Evolutionary conservation across 768 basidiomycete species (phyloP), one percentile per base, ranked within the genome.

Genomic region (Xerocomus brunneocitrinus): DNA sequence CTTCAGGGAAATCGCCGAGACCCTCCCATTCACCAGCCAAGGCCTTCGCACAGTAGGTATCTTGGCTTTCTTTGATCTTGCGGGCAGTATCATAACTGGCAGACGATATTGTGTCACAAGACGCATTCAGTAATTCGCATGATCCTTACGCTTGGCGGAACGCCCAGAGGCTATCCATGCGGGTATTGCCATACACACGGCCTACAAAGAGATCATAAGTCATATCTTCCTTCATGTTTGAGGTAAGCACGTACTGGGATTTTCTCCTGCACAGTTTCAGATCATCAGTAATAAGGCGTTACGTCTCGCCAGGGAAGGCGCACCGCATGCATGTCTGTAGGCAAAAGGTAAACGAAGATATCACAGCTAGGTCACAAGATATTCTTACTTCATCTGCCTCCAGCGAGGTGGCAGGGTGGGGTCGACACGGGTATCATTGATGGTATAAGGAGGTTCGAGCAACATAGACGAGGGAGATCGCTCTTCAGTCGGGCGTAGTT

Each of bases 401-500:
- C 89, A 92, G 39, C 81, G 79, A 24, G 78, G 71, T 32, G 82
- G 74, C 14, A 70, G 54, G 14, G 72, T 62, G 47, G 66, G 58
- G 49, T 77, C 73, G 1, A 66, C 61, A 8, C 65, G 59, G 30
- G 72, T 82, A 50, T 73, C 73, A 48, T 80, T 73, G 58, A 94
- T 73, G 13, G 73, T 74, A 63, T 81, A 80, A 1, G 91, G 91
- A 38, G 91, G 88, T 43, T 97, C 93, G 35, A 97, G 74, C 10
- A 93, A 66, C 88, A 92, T 91, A 7, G 89, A 87, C 4, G 81
- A 78, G 2, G 90, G 79, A 0, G 90, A 87, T 24, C 84, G 81
- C 57, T 91, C 88, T 36, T 75, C 66, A 2, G 91, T 91, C 64
- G 80, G 82, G 19, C 95, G 81, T 25, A 91, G 74, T 67, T 97